Conservation (phyloP, 2,329 filamentous ascomycete genomes). For the Endoconidiophora laricicola region DNA sequence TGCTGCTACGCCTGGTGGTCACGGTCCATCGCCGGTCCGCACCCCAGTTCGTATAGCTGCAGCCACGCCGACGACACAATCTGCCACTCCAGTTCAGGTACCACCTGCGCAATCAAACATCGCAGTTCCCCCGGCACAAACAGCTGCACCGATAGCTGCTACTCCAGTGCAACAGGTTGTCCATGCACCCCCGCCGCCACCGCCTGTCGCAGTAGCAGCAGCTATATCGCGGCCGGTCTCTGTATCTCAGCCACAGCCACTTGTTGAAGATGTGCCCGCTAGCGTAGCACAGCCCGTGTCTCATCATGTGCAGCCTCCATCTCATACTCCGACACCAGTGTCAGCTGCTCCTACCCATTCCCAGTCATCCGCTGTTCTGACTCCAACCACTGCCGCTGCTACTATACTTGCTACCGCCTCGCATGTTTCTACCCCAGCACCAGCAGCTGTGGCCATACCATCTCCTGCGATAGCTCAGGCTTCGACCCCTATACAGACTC, state of each 20-base stretch:
- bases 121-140: neutral
- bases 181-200: neutral
- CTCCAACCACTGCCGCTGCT: neutral
- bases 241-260: neutral
- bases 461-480: neutral
- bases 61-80: neutral
- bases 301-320: neutral
- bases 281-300: neutral
- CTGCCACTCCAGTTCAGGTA: neutral
- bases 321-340: neutral
- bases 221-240: neutral
- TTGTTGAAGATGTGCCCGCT: neutral
- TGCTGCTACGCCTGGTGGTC: conserved; percentile 1
- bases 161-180: neutral
- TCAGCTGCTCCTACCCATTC: neutral
- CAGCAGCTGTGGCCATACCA: neutral
- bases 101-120: neutral
- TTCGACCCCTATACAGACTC: too few species aligned
- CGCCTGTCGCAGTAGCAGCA: neutral
- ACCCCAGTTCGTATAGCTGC: neutral
- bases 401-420: neutral
- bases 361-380: neutral
- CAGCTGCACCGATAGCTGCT: neutral
- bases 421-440: neutral
- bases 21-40: neutral